Percentiles rank a stretch among this genome's conserved stretches.
These are phyloP conservation scores for Rhododendron griersonianum DNA, from an alignment of 148 eudicot genomes.

Conservation along the genomic window DNA sequence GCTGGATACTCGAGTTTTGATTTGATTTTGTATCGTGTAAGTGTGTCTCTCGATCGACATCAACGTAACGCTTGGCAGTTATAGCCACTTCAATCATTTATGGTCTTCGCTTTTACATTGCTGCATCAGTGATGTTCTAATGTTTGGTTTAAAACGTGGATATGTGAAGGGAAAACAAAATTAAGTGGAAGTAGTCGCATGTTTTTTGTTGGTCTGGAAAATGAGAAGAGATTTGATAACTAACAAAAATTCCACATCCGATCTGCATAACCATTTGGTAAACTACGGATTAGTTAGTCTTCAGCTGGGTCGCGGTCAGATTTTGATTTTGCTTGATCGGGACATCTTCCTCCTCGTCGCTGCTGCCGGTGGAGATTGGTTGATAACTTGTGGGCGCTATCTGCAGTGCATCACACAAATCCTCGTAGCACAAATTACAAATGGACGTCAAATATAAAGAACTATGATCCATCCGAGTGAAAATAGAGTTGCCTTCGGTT, in stretches of 20 bases:
- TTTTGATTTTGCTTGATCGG: not conserved
- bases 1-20: not conserved
- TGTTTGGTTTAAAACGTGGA: not conserved
- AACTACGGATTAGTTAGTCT: not conserved
- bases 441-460: not conserved
- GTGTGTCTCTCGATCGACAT: not conserved
- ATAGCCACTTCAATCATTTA: not conserved
- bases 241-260: conserved; percentile 12
- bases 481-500: not conserved
- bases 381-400: conserved; percentile 48
- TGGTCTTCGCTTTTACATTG: not conserved
- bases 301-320: conserved; percentile 18
- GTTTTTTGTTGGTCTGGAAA: not conserved
- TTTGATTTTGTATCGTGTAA: not conserved
- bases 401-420: conserved; percentile 21
- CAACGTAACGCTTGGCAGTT: not conserved
- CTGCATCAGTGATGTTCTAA: not conserved
- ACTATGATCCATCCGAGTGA: not conserved
- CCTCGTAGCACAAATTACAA: not conserved
- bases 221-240: not conserved
- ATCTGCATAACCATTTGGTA: not conserved
- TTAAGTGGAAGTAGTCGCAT: not conserved
- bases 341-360: conserved; percentile 11
- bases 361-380: conserved; percentile 46
- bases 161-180: not conserved